Conservation (phyloP, 106 monocot genomes). For the Chionographis japonica region DNA sequence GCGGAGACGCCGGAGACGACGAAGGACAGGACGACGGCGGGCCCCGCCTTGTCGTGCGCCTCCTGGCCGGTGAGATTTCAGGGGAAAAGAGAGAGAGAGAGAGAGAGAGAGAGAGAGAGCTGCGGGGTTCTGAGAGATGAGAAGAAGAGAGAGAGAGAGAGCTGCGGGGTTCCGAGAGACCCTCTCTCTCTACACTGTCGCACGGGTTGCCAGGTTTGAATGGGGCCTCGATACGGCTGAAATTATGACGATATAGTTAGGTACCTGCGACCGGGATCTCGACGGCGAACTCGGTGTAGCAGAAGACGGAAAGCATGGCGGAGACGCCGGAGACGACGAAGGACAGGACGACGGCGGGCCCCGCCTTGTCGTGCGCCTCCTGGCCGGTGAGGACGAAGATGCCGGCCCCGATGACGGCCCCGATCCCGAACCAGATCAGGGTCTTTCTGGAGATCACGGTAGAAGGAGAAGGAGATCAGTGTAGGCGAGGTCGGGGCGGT, state of each 20-base stretch:
- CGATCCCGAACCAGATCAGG: conserved; percentile 77
- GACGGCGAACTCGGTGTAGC: conserved; percentile 91
- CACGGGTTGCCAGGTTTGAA: no score
- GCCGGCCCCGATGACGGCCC: conserved; percentile 83
- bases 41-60: conserved; percentile 37
- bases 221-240: no score
- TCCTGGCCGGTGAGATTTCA: conserved; percentile 71
- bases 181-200: no score
- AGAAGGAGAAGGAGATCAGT: no score
- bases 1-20: conserved; percentile 77
- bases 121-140: no score
- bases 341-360: conserved; percentile 72
- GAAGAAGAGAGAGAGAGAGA: no score
- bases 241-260: no score
- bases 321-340: conserved; percentile 77
- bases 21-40: conserved; percentile 71
- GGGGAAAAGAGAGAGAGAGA: no score
- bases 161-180: no score
- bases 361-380: conserved; percentile 34
- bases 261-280: conserved; percentile 79
- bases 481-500: no score
- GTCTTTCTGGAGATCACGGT: no score
- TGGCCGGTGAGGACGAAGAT: conserved; percentile 78
- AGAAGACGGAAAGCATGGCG: conserved; percentile 84
- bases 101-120: no score